A percentile compares a stretch with the other conserved stretches of the same genome.
These are phyloP conservation scores for Hypoxylon sp. DNA, from an alignment of 2,329 filamentous ascomycete genomes.

Conservation along the genomic window DNA sequence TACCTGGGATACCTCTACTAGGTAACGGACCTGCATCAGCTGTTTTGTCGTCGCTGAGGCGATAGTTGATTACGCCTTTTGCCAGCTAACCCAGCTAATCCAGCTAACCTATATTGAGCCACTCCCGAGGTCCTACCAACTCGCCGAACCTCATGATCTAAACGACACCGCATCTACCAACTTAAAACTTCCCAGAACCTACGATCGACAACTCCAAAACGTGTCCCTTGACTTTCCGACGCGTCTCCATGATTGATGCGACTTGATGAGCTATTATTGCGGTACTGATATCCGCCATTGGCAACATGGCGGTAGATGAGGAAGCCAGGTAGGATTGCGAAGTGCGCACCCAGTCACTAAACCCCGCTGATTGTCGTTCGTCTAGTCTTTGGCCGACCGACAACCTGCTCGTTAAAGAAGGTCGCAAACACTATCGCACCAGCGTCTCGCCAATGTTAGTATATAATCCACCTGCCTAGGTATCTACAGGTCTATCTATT, in stretches of 20 bases:
- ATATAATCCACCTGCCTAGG: slow-evolving; percentile 8
- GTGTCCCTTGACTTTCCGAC: slow-evolving; percentile 34
- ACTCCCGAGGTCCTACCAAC: slow-evolving; percentile 1
- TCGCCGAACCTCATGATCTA: slow-evolving; percentile 16
- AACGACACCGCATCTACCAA: slow-evolving; percentile 11
- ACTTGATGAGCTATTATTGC: slow-evolving; percentile 47
- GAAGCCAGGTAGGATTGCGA: slow-evolving; percentile 61
- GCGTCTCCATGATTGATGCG: slow-evolving; percentile 44
- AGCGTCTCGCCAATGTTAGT: slow-evolving; percentile 74
- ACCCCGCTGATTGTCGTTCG: slow-evolving; percentile 41
- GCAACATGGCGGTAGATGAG: slow-evolving; percentile 67
- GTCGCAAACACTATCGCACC: slow-evolving; percentile 75
- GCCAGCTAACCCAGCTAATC: slow-evolving; percentile 4
- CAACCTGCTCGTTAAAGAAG: slow-evolving; percentile 68
- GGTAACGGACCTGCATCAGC: not conserved
- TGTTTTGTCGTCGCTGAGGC: slow-evolving; percentile 10
- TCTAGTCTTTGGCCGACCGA: slow-evolving; percentile 74
- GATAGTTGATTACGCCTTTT: slow-evolving; percentile 16
- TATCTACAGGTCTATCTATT: slow-evolving; percentile 22
- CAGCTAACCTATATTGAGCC: not conserved
- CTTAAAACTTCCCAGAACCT: not conserved
- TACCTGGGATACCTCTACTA: not conserved
- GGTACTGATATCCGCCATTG: slow-evolving; percentile 44
- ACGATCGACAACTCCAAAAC: slow-evolving; percentile 29
- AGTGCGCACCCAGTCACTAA: slow-evolving; percentile 17